Conservation (phyloP, 2,329 filamentous ascomycete species). For the Bertia moriformis region DNA sequence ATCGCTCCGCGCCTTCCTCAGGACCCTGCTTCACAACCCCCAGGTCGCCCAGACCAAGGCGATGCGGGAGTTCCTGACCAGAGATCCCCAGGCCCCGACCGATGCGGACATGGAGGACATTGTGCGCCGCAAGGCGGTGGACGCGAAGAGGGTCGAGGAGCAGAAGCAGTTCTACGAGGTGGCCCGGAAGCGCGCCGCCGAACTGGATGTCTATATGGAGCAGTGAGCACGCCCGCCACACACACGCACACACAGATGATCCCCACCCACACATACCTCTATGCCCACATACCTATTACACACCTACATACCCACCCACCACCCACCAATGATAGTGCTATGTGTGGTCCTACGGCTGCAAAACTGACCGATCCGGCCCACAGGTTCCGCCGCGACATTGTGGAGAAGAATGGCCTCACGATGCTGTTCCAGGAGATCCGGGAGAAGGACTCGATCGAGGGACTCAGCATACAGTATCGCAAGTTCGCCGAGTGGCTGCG, state of each 20-base stretch:
- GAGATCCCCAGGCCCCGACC: slow-evolving; percentile 56
- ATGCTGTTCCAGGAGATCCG: slow-evolving; percentile 87
- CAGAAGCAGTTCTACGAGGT: slow-evolving; percentile 93
- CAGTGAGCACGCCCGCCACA: slow-evolving; percentile 36
- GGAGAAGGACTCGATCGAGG: slow-evolving; percentile 72
- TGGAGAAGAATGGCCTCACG: slow-evolving; percentile 64
- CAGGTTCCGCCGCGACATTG: slow-evolving; percentile 51
- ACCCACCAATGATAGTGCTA: too few relatives aligned
- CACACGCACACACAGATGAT: not conserved
- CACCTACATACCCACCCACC: too few relatives aligned
- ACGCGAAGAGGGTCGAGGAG: slow-evolving; percentile 78
- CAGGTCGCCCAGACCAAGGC: slow-evolving; percentile 71
- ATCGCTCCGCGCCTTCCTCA: slow-evolving; percentile 79
- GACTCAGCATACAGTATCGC: slow-evolving; percentile 86
- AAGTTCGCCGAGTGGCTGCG: slow-evolving; percentile 97
- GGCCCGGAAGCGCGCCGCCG: slow-evolving; percentile 73
- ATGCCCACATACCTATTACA: too few relatives aligned
- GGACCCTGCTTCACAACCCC: slow-evolving; percentile 70
- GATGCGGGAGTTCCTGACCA: slow-evolving; percentile 70
- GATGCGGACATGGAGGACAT: slow-evolving; percentile 80
- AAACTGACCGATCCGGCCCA: too few relatives aligned
- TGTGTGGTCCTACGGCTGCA: too few relatives aligned
- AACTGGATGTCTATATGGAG: slow-evolving; percentile 97
- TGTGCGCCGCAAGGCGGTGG: slow-evolving; percentile 62
- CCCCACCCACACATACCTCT: slow-evolving; percentile 1